These are phyloP conservation scores for Salix brachista DNA, from an alignment of 345 rosid species.

Conservation along the genomic window DNA sequence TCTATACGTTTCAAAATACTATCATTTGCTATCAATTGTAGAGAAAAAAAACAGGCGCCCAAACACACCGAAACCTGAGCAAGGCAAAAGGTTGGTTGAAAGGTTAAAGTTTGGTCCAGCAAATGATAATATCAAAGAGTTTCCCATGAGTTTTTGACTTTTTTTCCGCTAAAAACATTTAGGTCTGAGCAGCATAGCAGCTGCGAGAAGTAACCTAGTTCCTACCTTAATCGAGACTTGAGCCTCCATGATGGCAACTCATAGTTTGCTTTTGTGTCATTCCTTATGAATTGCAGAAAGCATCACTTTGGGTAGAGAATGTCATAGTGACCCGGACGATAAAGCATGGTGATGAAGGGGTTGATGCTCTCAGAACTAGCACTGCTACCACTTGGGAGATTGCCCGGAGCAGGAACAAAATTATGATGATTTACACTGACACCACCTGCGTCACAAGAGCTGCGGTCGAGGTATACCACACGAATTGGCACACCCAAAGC, in stretches of 20 bases:
- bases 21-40: too few species aligned
- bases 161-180: too few species aligned
- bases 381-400: slow-evolving; percentile 27
- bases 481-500: slow-evolving; percentile 90
- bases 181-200: too few species aligned
- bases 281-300: slow-evolving; percentile 3
- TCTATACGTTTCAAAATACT: neutral
- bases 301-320: slow-evolving; percentile 81
- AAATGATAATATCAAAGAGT: too few species aligned
- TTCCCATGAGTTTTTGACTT: too few species aligned
- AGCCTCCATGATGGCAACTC: neutral
- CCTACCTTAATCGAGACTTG: neutral
- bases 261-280: neutral
- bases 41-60: too few species aligned
- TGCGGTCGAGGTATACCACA: slow-evolving; percentile 91
- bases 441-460: slow-evolving; percentile 71
- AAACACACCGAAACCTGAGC: too few species aligned
- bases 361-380: slow-evolving; percentile 29
- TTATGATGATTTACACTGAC: slow-evolving; percentile 89
- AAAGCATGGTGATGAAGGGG: slow-evolving; percentile 81
- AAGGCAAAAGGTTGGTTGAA: too few species aligned
- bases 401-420: slow-evolving; percentile 51
- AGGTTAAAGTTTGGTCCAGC: too few species aligned
- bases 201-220: too few species aligned
- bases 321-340: slow-evolving; percentile 98